These are phyloP conservation scores for Moesziomyces sp. DNA, from an alignment of 1,284 basidiomycete genomes.

Conservation along the genomic window DNA sequence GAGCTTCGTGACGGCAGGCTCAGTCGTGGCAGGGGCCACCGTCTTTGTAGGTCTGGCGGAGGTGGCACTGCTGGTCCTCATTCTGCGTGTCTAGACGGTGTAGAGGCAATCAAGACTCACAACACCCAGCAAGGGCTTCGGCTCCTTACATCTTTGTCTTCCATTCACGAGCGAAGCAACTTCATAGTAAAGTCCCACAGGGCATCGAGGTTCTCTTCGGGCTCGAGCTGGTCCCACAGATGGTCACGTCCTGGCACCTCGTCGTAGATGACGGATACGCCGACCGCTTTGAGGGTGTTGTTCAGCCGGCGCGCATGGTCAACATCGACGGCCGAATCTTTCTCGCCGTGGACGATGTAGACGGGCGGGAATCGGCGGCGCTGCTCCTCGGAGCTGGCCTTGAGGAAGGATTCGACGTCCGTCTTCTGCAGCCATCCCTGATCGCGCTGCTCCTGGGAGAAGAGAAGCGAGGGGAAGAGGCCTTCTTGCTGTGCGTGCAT, in stretches of 20 bases:
- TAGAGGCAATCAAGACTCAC: neutral
- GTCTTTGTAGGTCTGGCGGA: conserved; percentile 76
- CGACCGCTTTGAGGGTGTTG: conserved; percentile 29
- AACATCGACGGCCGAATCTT: conserved; percentile 51
- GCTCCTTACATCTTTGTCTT: neutral
- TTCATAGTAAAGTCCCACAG: conserved; percentile 33
- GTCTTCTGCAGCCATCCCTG: conserved; percentile 42
- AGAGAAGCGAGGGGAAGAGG: conserved; percentile 47
- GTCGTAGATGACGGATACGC: conserved; percentile 32
- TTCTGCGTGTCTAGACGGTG: conserved; percentile 60
- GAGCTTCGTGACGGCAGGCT: conserved; percentile 82
- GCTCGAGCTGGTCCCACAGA: conserved; percentile 47
- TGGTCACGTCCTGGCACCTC: conserved; percentile 47
- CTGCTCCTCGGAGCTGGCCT: conserved; percentile 18
- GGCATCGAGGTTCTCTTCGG: conserved; percentile 35
- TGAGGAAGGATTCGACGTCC: conserved; percentile 32
- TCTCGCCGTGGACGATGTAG: conserved; percentile 53
- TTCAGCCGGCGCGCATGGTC: conserved; percentile 38
- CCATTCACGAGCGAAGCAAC: conserved; percentile 16
- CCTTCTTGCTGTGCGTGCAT: conserved; percentile 50
- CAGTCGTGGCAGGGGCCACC: conserved; percentile 76
- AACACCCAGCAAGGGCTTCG: no score
- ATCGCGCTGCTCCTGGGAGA: conserved; percentile 30
- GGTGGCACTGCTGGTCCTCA: conserved; percentile 75
- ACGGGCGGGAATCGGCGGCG: conserved; percentile 32